Conservation (phyloP, 345 rosid species). For the Rhizophora mangle region DNA sequence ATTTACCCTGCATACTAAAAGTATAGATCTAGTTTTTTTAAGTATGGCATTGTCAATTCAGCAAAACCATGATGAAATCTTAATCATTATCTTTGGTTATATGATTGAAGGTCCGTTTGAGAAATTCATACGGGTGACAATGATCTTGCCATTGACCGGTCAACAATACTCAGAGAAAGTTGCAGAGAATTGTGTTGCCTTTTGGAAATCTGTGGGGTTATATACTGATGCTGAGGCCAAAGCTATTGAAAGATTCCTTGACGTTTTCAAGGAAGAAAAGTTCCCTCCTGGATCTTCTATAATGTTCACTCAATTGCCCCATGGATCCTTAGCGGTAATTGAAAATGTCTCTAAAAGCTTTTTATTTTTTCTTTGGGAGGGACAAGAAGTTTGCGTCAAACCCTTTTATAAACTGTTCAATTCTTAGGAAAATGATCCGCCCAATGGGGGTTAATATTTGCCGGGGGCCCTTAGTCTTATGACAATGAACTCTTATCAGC, state of each 20-base stretch:
- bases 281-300: slow-evolving; percentile 77
- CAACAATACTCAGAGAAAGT: slow-evolving; percentile 70
- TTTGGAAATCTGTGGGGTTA: slow-evolving; percentile 66
- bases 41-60: too few relatives aligned
- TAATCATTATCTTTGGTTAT: background rate
- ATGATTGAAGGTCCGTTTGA: slow-evolving; percentile 49
- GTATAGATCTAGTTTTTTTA: too few relatives aligned
- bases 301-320: slow-evolving; percentile 51
- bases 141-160: slow-evolving; percentile 65
- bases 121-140: slow-evolving; percentile 59
- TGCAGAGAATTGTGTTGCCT: slow-evolving; percentile 62
- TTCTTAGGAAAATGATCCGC: too few relatives aligned
- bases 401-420: too few relatives aligned
- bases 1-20: too few relatives aligned
- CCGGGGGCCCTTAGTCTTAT: too few relatives aligned
- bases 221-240: slow-evolving; percentile 68
- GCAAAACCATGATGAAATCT: too few relatives aligned
- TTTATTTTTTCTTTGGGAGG: background rate
- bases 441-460: too few relatives aligned
- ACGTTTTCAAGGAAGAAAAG: slow-evolving; percentile 52
- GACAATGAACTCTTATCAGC: too few relatives aligned
- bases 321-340: slow-evolving; percentile 57
- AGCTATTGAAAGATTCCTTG: slow-evolving; percentile 54
- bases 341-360: background rate
- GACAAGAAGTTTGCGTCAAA: background rate